Evolutionary conservation across 2,329 filamentous ascomycete species (phyloP), one percentile per base, ranked within the genome.

Genomic region (Colletotrichum lindemuthianum): DNA sequence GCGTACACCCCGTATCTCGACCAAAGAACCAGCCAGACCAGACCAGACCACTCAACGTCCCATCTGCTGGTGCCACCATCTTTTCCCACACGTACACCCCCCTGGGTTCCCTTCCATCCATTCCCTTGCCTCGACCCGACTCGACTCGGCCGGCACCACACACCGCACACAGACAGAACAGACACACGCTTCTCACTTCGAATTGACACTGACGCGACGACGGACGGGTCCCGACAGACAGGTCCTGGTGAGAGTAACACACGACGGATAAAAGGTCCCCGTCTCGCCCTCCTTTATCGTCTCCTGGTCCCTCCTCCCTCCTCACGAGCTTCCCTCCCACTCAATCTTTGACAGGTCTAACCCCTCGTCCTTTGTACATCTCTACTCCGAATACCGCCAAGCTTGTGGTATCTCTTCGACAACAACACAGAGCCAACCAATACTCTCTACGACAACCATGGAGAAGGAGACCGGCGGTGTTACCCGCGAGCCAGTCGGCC

Each of bases 401-500:
- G 56, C 41, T 54, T 24, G 51, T 44, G 51, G 51, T 54, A 44
- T 45, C 24, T 53, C 37, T 24, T 33, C 50, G 40, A 8, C 37
- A 41, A 52, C 16, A 33, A 41, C 44, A 6, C 13, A 41, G 48
- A 56, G 53, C 41, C 53, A 34, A 40, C n/a, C 32, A 43, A 33
- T 10, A 32, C 36, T 49, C 54, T 49, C 60, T 41, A 32, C 37
- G 44, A 40, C 34, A 60, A 48, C 55, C 47, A 64, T 65, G 60
- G 60, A 65, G 64, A 66, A 66, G 50, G 60, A 43, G 47, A 60
- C 60, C 33, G 64, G 54, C 54, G 64, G 54, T 40, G 64, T 60
- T 15, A 65, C 60, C 54, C 50, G 60, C 43, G 64, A 63, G 6
- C 54, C 59, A 43, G 44, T 52, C 55, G 63, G 53, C 68, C 78